A percentile compares a stretch with the other conserved stretches of the same genome.
These are phyloP conservation scores for Chloropicon primus DNA, from an alignment of 139 green algal species.

Conservation along the genomic window DNA sequence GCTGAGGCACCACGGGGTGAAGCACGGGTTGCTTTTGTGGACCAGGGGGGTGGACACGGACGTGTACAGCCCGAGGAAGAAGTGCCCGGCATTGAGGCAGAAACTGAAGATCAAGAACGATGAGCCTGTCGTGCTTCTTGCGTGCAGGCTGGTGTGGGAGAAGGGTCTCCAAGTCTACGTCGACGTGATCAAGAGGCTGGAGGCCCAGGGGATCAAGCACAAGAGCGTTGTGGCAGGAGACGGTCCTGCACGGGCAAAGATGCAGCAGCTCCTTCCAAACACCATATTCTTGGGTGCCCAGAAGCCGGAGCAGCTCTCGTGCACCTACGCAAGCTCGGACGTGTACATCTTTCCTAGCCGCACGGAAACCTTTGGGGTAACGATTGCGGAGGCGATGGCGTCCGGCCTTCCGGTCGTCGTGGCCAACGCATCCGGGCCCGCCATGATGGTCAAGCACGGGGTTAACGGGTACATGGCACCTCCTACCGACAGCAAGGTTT, in stretches of 20 bases:
- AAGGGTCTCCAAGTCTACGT: conserved; percentile 5
- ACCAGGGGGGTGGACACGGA: conserved; percentile 5
- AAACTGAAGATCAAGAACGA: background rate
- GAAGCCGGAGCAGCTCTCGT: background rate
- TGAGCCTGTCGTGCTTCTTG: background rate
- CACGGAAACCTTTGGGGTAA: conserved; percentile 8
- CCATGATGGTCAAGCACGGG: background rate
- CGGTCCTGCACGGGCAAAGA: background rate
- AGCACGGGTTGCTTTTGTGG: conserved; percentile 1
- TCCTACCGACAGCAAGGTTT: background rate
- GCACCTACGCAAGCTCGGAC: conserved; percentile 7
- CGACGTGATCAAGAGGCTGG: conserved; percentile 2
- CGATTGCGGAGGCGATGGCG: conserved; percentile 8
- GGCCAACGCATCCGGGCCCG: background rate
- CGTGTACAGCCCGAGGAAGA: conserved; percentile 1
- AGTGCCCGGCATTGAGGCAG: background rate
- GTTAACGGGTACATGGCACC: background rate
- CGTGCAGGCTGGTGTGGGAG: conserved; percentile 8
- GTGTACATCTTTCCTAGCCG: conserved; percentile 1
- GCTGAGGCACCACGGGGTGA: background rate
- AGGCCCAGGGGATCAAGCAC: background rate
- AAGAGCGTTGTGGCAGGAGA: conserved; percentile 4
- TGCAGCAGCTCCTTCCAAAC: background rate
- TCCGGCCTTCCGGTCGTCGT: conserved; percentile 4
- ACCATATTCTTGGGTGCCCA: conserved; percentile 4